These are phyloP conservation scores for Sergeia podlipaevii DNA, from an alignment of 208 protist genomes.

Conservation along the genomic window DNA sequence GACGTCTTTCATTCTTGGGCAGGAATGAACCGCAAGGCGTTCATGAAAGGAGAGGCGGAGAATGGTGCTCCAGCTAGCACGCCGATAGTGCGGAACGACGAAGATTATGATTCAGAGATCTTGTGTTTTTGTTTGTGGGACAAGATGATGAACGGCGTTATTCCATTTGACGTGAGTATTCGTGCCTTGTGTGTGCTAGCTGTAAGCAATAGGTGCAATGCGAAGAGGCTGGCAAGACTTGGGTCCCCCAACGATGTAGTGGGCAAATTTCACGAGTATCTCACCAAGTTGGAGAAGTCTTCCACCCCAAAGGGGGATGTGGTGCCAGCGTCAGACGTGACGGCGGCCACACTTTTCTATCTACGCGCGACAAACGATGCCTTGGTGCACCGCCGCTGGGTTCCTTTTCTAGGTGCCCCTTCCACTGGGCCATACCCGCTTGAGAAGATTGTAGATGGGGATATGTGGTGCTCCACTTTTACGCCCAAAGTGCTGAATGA, in stretches of 20 bases:
- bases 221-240: slow-evolving; percentile 24
- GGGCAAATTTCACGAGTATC: slow-evolving; percentile 42
- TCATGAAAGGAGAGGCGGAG: slow-evolving; percentile 14
- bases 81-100: slow-evolving; percentile 12
- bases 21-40: slow-evolving; percentile 35
- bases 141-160: slow-evolving; percentile 63
- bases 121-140: slow-evolving; percentile 57
- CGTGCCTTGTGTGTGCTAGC: slow-evolving; percentile 69
- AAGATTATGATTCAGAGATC: slow-evolving; percentile 45
- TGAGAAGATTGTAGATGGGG: slow-evolving; percentile 17
- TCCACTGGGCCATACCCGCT: slow-evolving; percentile 33
- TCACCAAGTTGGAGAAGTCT: slow-evolving; percentile 10
- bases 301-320: slow-evolving; percentile 13
- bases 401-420: slow-evolving; percentile 23
- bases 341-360: slow-evolving; percentile 56
- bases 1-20: slow-evolving; percentile 85
- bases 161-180: slow-evolving; percentile 80
- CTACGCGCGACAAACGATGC: slow-evolving; percentile 57
- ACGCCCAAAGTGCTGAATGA: background rate
- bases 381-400: slow-evolving; percentile 17
- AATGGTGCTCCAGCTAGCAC: background rate
- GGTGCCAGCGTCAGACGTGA: slow-evolving; percentile 34
- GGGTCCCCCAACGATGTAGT: slow-evolving; percentile 30
- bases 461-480: slow-evolving; percentile 59
- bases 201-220: slow-evolving; percentile 39